A percentile compares a stretch with the other conserved stretches of the same genome.
These are phyloP conservation scores for Pyrus hybrid DNA, from an alignment of 331 rosid genomes.

Conservation along the genomic window DNA sequence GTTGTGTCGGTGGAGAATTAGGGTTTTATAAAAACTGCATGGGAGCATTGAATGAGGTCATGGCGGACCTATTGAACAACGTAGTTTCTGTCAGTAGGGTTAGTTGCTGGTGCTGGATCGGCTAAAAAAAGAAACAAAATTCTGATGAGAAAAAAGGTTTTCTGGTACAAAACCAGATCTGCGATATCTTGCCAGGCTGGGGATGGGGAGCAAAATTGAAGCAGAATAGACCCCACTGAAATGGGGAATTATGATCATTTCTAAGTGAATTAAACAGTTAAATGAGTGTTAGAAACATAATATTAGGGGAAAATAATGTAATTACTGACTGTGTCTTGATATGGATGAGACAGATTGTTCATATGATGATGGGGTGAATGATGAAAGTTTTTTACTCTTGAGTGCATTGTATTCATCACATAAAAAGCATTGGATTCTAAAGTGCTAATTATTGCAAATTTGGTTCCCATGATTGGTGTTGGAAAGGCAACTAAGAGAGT, in stretches of 20 bases:
- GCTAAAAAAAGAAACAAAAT: slow-evolving; percentile 9
- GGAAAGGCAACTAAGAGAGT: not conserved
- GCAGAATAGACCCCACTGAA: slow-evolving; percentile 29
- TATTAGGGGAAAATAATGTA: not conserved
- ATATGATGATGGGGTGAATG: not conserved
- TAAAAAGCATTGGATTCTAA: slow-evolving; percentile 5
- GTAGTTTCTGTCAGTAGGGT: slow-evolving; percentile 27
- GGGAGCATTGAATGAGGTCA: slow-evolving; percentile 37
- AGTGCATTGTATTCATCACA: not conserved
- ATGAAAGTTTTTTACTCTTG: not conserved
- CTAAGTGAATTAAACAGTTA: not conserved
- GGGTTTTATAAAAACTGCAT: slow-evolving; percentile 9
- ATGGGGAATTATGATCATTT: not conserved
- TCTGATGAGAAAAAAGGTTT: not conserved
- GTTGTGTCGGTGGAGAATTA: slow-evolving; percentile 56
- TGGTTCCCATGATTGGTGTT: not conserved
- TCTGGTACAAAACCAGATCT: slow-evolving; percentile 29
- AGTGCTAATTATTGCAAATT: not conserved
- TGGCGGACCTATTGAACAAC: slow-evolving; percentile 27
- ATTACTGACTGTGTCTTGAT: slow-evolving; percentile 1
- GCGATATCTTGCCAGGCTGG: slow-evolving; percentile 45
- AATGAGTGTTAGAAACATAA: not conserved
- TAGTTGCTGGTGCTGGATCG: slow-evolving; percentile 7
- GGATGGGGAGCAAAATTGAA: slow-evolving; percentile 25
- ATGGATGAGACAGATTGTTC: slow-evolving; percentile 5